Evolutionary conservation across 1,284 basidiomycete species (phyloP).

Genomic region (Agroathelia rolfsii): DNA sequence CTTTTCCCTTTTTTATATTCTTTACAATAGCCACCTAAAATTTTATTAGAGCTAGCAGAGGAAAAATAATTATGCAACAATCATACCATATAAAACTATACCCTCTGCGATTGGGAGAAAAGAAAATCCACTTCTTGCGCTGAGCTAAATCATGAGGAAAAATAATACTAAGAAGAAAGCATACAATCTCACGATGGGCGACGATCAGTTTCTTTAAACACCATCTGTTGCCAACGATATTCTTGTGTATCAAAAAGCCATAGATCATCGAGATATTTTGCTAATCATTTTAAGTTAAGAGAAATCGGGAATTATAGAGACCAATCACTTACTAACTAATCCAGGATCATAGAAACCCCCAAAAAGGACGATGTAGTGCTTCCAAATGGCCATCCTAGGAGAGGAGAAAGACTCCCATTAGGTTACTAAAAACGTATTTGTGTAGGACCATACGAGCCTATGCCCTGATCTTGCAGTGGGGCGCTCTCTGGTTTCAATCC

Average conservation of each 20-base stretch:
- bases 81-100: conserved; percentile 75
- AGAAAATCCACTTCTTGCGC: conserved; percentile 80
- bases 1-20: conserved; percentile 85
- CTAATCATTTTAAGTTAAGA: conserved; percentile 25
- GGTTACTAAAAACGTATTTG: no score
- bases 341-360: conserved; percentile 86
- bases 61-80: not conserved
- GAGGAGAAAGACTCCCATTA: no score
- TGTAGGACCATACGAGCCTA: conserved; percentile 36
- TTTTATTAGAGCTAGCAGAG: not conserved
- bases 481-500: conserved; percentile 77
- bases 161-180: not conserved
- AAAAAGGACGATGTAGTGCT: conserved; percentile 79
- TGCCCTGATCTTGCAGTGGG: conserved; percentile 83
- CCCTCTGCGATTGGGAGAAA: conserved; percentile 78
- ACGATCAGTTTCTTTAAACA: conserved; percentile 58
- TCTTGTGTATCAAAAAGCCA: conserved; percentile 87
- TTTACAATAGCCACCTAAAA: conserved; percentile 80
- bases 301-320: conserved; percentile 1
- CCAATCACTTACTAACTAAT: conserved; percentile 45
- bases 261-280: conserved; percentile 78
- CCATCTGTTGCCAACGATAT: conserved; percentile 81
- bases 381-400: conserved; percentile 81
- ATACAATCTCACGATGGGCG: conserved; percentile 52
- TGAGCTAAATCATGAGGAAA: conserved; percentile 18